Evolutionary conservation across 2,329 filamentous ascomycete genomes (phyloP).

Genomic region (Botrytis squamosa): DNA sequence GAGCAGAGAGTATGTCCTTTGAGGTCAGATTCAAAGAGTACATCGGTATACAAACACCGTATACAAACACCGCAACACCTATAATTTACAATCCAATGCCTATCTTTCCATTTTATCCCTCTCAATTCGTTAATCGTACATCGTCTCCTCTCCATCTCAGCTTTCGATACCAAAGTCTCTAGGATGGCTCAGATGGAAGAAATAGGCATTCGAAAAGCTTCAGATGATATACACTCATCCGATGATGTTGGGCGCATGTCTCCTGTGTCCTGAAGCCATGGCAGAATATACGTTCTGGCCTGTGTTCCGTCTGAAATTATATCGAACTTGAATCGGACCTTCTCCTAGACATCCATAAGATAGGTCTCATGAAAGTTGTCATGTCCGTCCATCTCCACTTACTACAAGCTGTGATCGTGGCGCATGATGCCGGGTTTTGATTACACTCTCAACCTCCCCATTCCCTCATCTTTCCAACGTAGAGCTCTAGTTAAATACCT

Average conservation of each 20-base stretch:
- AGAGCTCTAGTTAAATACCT: constrained; percentile 48
- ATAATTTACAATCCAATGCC: neutral
- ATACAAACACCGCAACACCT: neutral
- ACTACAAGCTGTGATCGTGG: constrained; percentile 81
- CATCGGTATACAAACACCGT: neutral
- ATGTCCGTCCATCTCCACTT: constrained; percentile 73
- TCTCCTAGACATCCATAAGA: too few species aligned
- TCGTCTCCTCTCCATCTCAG: neutral
- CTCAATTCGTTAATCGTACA: constrained; percentile 4
- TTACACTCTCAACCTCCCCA: constrained; percentile 65
- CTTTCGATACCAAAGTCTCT: neutral
- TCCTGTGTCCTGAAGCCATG: neutral
- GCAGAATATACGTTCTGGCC: neutral
- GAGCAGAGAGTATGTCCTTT: neutral
- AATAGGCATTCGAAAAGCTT: too few species aligned
- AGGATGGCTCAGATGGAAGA: neutral
- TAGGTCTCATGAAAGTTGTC: constrained; percentile 67
- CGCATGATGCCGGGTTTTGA: constrained; percentile 85
- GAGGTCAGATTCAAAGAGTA: neutral
- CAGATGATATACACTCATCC: neutral
- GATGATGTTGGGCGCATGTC: neutral
- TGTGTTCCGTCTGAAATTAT: neutral
- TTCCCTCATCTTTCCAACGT: constrained; percentile 36
- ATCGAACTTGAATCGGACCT: neutral
- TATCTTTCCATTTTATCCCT: neutral